Conservation (phyloP, 2,329 filamentous ascomycete genomes). For the Alternaria triticina region DNA sequence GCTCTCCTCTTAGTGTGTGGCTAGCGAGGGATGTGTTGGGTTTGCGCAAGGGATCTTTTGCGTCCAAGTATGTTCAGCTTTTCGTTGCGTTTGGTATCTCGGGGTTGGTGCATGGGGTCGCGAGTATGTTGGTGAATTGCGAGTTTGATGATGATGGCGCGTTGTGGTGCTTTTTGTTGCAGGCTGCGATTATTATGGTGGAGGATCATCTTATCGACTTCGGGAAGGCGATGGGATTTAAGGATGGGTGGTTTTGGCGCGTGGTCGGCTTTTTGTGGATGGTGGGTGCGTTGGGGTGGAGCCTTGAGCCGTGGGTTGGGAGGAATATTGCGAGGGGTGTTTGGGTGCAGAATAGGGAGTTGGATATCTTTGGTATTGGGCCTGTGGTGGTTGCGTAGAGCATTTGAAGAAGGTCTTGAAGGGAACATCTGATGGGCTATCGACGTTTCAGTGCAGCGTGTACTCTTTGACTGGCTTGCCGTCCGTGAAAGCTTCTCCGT, state of each 20-base stretch:
- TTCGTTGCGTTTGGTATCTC: slow-evolving; percentile 32
- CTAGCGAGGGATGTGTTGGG: slow-evolving; percentile 26
- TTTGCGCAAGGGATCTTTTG: slow-evolving; percentile 33
- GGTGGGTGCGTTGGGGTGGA: slow-evolving; percentile 24
- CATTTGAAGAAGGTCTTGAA: no score
- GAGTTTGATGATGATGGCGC: slow-evolving; percentile 23
- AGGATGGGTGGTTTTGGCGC: slow-evolving; percentile 22
- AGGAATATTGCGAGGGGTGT: slow-evolving; percentile 15
- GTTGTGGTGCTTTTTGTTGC: slow-evolving; percentile 26
- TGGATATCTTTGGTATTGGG: slow-evolving; percentile 31
- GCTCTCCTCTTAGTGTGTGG: slow-evolving; percentile 21
- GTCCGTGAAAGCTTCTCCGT: neutral
- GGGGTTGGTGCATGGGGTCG: slow-evolving; percentile 21
- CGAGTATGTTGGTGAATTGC: slow-evolving; percentile 21
- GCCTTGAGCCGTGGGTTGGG: slow-evolving; percentile 11
- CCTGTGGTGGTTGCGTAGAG: slow-evolving; percentile 2
- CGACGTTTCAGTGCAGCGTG: neutral
- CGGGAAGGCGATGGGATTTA: slow-evolving; percentile 25
- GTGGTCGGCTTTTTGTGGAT: slow-evolving; percentile 31
- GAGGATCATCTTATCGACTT: slow-evolving; percentile 39
- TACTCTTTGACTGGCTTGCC: neutral
- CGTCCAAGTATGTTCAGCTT: slow-evolving; percentile 39
- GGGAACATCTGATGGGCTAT: no score
- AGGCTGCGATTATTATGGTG: slow-evolving; percentile 34
- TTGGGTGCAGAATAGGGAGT: slow-evolving; percentile 27